phyloP scores from a whole-genome alignment of 2,329 filamentous ascomycete species.

The Amauroascus verrucosus region DNA sequence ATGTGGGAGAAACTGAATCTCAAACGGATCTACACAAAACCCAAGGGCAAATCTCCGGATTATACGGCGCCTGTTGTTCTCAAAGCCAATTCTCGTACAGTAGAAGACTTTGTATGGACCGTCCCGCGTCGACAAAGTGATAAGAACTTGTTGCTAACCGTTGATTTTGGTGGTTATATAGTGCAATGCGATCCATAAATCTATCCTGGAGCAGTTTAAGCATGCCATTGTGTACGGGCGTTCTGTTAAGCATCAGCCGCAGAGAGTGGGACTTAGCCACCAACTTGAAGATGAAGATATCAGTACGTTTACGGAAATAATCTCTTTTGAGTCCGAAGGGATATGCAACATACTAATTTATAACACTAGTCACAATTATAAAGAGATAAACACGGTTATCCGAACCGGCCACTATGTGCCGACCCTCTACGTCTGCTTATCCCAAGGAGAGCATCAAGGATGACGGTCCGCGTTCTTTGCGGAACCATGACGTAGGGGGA shows the following conservation, averaged over 20 bases:
- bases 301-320: conserved; percentile 50
- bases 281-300: conserved; percentile 96
- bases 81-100: conserved; percentile 67
- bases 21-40: conserved; percentile 91
- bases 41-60: conserved; percentile 88
- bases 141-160: not conserved
- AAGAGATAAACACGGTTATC: conserved; percentile 22
- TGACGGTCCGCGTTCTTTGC: not conserved
- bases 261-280: conserved; percentile 82
- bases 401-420: not conserved
- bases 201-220: conserved; percentile 91
- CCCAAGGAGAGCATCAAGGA: not conserved
- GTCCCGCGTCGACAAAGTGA: not conserved
- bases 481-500: not conserved
- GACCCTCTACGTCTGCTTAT: not conserved
- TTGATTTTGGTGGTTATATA: conserved; percentile 32
- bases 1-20: conserved; percentile 98
- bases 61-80: conserved; percentile 87
- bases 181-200: conserved; percentile 97
- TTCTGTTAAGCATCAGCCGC: conserved; percentile 96
- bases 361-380: conserved; percentile 26
- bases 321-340: not conserved
- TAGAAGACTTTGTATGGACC: conserved; percentile 87
- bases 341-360: not conserved
- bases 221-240: conserved; percentile 92